Evolutionary conservation across 2,329 filamentous ascomycete species (phyloP), one percentile per base, ranked within the genome.

Genomic region (Fusarium sp.): DNA sequence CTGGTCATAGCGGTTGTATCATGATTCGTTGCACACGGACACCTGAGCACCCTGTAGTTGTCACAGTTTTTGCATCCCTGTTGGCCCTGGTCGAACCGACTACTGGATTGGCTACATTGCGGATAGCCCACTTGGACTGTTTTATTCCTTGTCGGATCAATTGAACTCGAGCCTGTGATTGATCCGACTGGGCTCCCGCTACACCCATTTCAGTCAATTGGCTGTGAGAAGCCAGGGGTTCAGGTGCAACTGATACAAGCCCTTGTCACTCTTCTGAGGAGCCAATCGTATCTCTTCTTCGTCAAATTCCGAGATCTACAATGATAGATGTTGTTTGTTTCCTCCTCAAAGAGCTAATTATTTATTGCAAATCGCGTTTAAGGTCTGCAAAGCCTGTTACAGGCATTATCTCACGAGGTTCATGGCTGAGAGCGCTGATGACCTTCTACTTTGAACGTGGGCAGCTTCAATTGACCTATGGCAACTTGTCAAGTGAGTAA

Each of bases 251-350:
- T 19, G n/a, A 23, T 10, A 21, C 25, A 4, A 23, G 12, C 4
- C 50, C 38, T 52, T 52, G 47, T 33, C 6, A 10, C 4, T 25
- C 4, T 23, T 23, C n/a, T 25, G 64, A 52, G 3, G 23, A 67
- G 43, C 37, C 47, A 58, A 66, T 58, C 42, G 30, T 50, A 50
- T 60, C 28, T 40, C 32, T 13, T 18, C 2, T 5, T 60, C 62
- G 44, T 23, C 10, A 60, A 67, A 54, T 44, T 25, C 44, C 62
- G 52, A 67, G 62, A 67, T 67, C 63, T 35, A 7, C 25, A n/a
- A 7, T 15, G 5, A 33, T n/a, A 3, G 15, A 49, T 13, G 21
- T 9, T n/a, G n/a, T 33, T 19, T 33, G n/a, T 33, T 50, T 50
- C 13, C 6, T 23, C 28, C 4, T 23, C 35, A 40, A 33, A 19